Percentiles rank a stretch among this genome's conserved stretches.
phyloP scores from a whole-genome alignment of 805 yeast species.

The Kurtzmaniella fragi region DNA sequence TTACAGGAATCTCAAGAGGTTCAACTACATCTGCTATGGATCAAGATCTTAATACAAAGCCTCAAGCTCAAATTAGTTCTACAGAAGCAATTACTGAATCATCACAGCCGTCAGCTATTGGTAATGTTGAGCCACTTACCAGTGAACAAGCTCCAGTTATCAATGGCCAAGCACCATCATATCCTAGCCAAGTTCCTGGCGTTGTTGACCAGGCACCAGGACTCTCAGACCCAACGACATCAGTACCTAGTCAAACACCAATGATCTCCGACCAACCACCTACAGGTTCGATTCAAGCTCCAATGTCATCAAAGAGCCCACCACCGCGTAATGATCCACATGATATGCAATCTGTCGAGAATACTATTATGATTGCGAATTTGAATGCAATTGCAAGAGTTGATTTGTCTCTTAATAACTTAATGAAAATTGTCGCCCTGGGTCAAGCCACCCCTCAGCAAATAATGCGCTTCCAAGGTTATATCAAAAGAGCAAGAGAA shows the following conservation, averaged over 20 bases:
- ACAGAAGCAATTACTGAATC: too few species aligned
- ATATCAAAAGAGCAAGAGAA: constrained; percentile 70
- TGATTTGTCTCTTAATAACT: constrained; percentile 58
- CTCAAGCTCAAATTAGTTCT: too few species aligned
- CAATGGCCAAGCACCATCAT: too few species aligned
- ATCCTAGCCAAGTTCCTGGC: too few species aligned
- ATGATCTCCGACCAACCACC: too few species aligned
- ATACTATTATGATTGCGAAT: constrained; percentile 79
- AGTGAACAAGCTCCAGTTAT: too few species aligned
- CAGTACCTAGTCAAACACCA: constrained; percentile 1
- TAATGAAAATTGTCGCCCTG: constrained; percentile 84
- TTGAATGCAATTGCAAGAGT: constrained; percentile 76
- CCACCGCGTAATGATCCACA: constrained; percentile 23
- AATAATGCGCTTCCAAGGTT: constrained; percentile 72
- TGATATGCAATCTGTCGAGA: constrained; percentile 53
- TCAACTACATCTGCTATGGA: too few species aligned
- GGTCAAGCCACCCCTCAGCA: constrained; percentile 72
- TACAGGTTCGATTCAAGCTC: constrained; percentile 1
- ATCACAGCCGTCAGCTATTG: too few species aligned
- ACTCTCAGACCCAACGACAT: constrained; percentile 1
- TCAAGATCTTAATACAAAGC: too few species aligned
- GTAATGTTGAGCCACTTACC: too few species aligned
- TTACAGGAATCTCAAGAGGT: too few species aligned
- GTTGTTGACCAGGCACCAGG: background rate
- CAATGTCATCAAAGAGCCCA: constrained; percentile 7